These are phyloP conservation scores for Cyclotella sp. DNA, from an alignment of 108 stramenopile genomes.

Conservation along the genomic window DNA sequence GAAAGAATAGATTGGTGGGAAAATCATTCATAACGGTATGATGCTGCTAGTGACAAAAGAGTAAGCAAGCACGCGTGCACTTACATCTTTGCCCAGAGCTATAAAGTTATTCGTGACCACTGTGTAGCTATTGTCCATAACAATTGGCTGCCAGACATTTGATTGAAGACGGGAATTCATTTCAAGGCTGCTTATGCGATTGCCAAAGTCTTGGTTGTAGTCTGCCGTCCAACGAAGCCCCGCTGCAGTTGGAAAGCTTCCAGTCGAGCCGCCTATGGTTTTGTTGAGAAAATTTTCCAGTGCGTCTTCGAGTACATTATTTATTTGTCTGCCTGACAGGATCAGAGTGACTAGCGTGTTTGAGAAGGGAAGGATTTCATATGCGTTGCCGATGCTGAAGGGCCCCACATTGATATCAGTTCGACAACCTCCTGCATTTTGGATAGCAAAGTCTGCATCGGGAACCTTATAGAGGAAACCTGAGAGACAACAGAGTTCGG, in stretches of 20 bases:
- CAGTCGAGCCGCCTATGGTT: slow-evolving; percentile 20
- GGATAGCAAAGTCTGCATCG: slow-evolving; percentile 54
- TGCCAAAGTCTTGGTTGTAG: slow-evolving; percentile 17
- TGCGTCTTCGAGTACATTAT: slow-evolving; percentile 53
- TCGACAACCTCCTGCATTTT: slow-evolving; percentile 55
- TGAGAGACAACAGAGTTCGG: background rate
- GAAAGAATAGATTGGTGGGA: no score
- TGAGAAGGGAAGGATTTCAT: slow-evolving; percentile 45
- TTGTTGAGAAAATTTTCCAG: slow-evolving; percentile 30
- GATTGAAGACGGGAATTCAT: slow-evolving; percentile 46
- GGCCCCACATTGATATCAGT: slow-evolving; percentile 31
- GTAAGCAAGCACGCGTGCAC: slow-evolving; percentile 6
- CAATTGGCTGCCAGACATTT: slow-evolving; percentile 52
- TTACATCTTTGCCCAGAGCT: slow-evolving; percentile 37
- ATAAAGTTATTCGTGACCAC: slow-evolving; percentile 61
- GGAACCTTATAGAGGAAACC: slow-evolving; percentile 42
- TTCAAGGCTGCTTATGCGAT: slow-evolving; percentile 45
- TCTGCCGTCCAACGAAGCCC: slow-evolving; percentile 66
- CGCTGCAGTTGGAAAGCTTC: slow-evolving; percentile 63
- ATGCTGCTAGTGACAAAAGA: background rate
- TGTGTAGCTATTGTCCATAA: slow-evolving; percentile 43
- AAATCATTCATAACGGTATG: no score
- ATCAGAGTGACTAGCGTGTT: slow-evolving; percentile 46
- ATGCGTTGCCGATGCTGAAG: slow-evolving; percentile 32
- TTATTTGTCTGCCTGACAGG: slow-evolving; percentile 51